Percentiles rank a stretch among this genome's conserved stretches.
These are phyloP conservation scores for Cyphellophora europaea DNA, from an alignment of 2,329 filamentous ascomycete species.

Conservation along the genomic window DNA sequence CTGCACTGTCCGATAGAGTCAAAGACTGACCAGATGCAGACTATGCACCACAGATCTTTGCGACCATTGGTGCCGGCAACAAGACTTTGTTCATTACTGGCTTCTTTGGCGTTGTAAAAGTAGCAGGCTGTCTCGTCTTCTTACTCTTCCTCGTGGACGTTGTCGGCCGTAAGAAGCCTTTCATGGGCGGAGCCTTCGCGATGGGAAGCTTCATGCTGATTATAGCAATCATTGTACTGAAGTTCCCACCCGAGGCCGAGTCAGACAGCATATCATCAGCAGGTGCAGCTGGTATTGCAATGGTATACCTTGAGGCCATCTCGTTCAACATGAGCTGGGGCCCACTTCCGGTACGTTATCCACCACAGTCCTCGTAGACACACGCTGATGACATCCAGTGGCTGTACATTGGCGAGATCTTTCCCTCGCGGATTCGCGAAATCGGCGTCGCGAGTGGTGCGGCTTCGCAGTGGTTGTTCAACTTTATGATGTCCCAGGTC, in stretches of 20 bases:
- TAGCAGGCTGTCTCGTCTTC: conserved; percentile 38
- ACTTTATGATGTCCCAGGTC: conserved; percentile 31
- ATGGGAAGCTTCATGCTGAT: conserved; percentile 47
- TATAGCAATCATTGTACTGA: conserved; percentile 39
- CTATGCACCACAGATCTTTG: conserved; percentile 44
- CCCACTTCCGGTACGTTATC: too few relatives aligned
- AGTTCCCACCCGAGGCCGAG: conserved; percentile 29
- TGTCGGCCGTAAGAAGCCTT: conserved; percentile 38
- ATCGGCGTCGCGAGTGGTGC: conserved; percentile 30
- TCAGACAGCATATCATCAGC: conserved; percentile 21
- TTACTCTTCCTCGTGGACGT: conserved; percentile 41
- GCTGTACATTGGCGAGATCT: conserved; percentile 30
- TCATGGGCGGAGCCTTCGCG: conserved; percentile 39
- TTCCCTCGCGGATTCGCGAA: conserved; percentile 29
- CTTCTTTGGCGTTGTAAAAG: conserved; percentile 45
- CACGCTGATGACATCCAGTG: too few relatives aligned
- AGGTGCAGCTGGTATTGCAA: conserved; percentile 39
- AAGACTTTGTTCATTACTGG: conserved; percentile 41
- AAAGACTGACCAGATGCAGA: too few relatives aligned
- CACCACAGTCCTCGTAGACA: too few relatives aligned
- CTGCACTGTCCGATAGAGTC: too few relatives aligned
- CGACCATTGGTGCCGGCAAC: conserved; percentile 38
- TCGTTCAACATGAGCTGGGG: conserved; percentile 33
- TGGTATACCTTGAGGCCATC: conserved; percentile 42
- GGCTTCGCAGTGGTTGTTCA: conserved; percentile 31